Conservation (phyloP, 495 filamentous ascomycete species). For the Neurospora sp. region DNA sequence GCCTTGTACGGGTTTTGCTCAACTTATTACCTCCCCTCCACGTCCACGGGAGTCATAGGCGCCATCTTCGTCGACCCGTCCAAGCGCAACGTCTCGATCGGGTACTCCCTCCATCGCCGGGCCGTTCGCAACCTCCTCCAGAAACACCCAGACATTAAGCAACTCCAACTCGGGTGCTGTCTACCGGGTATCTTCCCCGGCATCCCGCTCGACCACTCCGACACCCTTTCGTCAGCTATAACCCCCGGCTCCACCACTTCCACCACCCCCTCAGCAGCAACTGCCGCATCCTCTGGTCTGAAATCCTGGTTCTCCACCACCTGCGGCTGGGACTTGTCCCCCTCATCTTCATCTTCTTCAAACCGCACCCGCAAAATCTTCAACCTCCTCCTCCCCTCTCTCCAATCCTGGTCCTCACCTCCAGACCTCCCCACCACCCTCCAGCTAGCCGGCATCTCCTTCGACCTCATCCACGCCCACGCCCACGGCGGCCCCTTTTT, state of each 20-base stretch:
- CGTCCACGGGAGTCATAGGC: slow-evolving; percentile 65
- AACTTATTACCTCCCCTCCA: slow-evolving; percentile 58
- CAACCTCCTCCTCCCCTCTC: slow-evolving; percentile 52
- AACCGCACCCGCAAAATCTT: slow-evolving; percentile 41
- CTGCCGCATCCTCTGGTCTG: slow-evolving; percentile 21
- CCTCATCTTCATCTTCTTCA: slow-evolving; percentile 54
- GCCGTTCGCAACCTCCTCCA: slow-evolving; percentile 60
- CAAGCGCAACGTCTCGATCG: slow-evolving; percentile 76
- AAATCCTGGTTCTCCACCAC: slow-evolving; percentile 44
- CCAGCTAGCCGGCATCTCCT: slow-evolving; percentile 54
- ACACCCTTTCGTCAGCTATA: slow-evolving; percentile 35
- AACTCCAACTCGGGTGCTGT: slow-evolving; percentile 68
- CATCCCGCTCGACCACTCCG: slow-evolving; percentile 50
- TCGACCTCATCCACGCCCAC: slow-evolving; percentile 59
- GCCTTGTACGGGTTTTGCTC: slow-evolving; percentile 83
- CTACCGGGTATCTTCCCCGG: slow-evolving; percentile 73
- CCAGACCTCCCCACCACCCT: slow-evolving; percentile 62
- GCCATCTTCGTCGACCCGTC: slow-evolving; percentile 75
- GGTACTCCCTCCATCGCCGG: slow-evolving; percentile 71
- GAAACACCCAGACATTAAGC: slow-evolving; percentile 49
- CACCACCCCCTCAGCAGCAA: neutral
- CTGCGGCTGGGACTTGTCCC: slow-evolving; percentile 42
- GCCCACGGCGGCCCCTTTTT: slow-evolving; percentile 25
- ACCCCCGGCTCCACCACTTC: slow-evolving; percentile 24
- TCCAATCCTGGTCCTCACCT: slow-evolving; percentile 63